These are phyloP conservation scores for Gynandropsis gynandra DNA, from an alignment of 345 rosid species.

Conservation along the genomic window DNA sequence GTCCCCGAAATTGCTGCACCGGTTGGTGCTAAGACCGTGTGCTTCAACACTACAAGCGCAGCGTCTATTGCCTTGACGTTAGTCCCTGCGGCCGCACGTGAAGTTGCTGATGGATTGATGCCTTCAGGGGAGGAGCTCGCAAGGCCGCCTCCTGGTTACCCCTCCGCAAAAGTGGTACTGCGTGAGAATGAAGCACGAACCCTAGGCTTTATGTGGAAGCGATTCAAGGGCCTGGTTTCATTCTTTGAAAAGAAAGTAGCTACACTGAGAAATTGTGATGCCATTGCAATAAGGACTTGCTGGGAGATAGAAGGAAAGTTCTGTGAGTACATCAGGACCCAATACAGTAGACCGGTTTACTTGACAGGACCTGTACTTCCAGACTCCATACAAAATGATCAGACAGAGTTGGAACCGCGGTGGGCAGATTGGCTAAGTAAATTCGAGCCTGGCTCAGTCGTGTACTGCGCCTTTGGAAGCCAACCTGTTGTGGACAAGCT, in stretches of 20 bases:
- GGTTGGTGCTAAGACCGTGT: conserved; percentile 47
- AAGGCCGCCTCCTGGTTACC: conserved; percentile 50
- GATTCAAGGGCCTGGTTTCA: conserved; percentile 41
- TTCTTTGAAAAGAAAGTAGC: conserved; percentile 43
- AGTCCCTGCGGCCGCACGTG: conserved; percentile 49
- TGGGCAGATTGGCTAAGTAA: conserved; percentile 52
- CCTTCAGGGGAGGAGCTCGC: conserved; percentile 40
- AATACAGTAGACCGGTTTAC: conserved; percentile 40
- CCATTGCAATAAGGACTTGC: conserved; percentile 59
- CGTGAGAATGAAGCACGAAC: conserved; percentile 37
- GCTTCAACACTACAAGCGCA: conserved; percentile 42
- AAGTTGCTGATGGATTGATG: conserved; percentile 26
- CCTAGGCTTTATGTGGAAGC: conserved; percentile 36
- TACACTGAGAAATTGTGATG: conserved; percentile 45
- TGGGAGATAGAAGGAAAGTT: conserved; percentile 49
- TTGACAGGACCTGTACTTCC: conserved; percentile 60
- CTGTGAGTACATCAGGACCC: conserved; percentile 47
- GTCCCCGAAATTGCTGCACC: conserved; percentile 42
- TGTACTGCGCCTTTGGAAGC: conserved; percentile 68
- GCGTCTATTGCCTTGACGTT: conserved; percentile 45
- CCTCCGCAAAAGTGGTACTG: conserved; percentile 39
- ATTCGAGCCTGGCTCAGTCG: conserved; percentile 42
- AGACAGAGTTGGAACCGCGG: conserved; percentile 30
- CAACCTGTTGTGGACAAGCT: conserved; percentile 38
- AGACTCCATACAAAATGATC: conserved; percentile 6